phyloP scores from a whole-genome alignment of 2,329 filamentous ascomycete genomes.

The Colletotrichum karsti region DNA sequence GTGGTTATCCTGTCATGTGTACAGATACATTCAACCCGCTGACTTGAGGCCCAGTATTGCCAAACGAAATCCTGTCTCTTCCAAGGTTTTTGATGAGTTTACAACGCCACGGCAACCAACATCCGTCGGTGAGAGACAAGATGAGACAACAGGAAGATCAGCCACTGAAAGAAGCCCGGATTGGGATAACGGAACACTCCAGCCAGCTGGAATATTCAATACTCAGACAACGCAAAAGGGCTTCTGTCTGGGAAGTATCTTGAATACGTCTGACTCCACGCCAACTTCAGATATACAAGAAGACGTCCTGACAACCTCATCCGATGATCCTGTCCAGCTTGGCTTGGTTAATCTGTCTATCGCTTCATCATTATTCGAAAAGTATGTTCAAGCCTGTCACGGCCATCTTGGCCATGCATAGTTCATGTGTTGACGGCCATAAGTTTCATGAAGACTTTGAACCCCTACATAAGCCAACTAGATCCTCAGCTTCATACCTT shows the following conservation, averaged over 20 bases:
- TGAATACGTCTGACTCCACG: conserved; percentile 30
- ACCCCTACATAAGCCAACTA: conserved; percentile 50
- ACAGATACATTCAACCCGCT: not conserved
- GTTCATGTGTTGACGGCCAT: too few relatives aligned
- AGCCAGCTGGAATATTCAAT: conserved; percentile 43
- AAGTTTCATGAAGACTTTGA: conserved; percentile 47
- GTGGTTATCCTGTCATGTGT: not conserved
- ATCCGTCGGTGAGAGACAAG: too few relatives aligned
- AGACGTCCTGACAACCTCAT: not conserved
- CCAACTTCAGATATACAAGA: not conserved
- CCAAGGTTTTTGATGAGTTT: not conserved
- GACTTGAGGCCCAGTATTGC: not conserved
- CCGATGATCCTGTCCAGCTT: not conserved
- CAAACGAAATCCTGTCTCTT: not conserved
- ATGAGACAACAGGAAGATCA: not conserved
- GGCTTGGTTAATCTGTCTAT: conserved; percentile 9
- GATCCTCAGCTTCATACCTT: conserved; percentile 48
- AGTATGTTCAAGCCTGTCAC: not conserved
- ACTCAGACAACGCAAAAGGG: conserved; percentile 41
- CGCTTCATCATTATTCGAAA: conserved; percentile 12
- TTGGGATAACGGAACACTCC: conserved; percentile 34
- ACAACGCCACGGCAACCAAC: not conserved
- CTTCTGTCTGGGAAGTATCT: conserved; percentile 43
- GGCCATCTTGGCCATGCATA: not conserved
- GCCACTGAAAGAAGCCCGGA: conserved; percentile 1